These are phyloP conservation scores for Apodospora peruviana DNA, from an alignment of 495 filamentous ascomycete species.

Conservation along the genomic window DNA sequence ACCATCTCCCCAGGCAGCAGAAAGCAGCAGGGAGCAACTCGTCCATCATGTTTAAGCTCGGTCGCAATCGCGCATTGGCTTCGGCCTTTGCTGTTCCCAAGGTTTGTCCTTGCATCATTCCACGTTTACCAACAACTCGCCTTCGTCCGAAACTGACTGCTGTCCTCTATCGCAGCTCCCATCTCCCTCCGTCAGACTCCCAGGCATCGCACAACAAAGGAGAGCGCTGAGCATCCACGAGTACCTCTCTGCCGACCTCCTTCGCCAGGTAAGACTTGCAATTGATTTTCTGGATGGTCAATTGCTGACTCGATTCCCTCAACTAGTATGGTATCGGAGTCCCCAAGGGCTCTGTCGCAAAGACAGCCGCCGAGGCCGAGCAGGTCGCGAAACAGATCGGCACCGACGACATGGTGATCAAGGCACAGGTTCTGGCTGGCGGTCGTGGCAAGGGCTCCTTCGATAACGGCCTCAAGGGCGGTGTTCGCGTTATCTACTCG, in stretches of 20 bases:
- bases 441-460: conserved; percentile 96
- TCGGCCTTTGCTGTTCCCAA: conserved; percentile 42
- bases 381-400: conserved; percentile 82
- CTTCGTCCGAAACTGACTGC: conserved; percentile 4
- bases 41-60: conserved; percentile 42
- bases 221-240: conserved; percentile 93
- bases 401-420: conserved; percentile 97
- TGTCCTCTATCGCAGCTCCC: conserved; percentile 3
- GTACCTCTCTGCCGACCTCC: conserved; percentile 85
- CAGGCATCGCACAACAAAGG: conserved; percentile 48
- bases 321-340: conserved; percentile 87
- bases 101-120: conserved; percentile 21
- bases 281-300: conserved; percentile 2
- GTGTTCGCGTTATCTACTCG: conserved; percentile 98
- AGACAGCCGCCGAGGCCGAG: conserved; percentile 81
- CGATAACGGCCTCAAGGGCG: conserved; percentile 97
- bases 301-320: conserved; percentile 7
- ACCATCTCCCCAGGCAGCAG: neutral
- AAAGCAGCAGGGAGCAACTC: neutral
- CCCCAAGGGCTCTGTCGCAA: conserved; percentile 80
- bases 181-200: conserved; percentile 38
- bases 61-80: conserved; percentile 43
- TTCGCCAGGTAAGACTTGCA: conserved; percentile 60
- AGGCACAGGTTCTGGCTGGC: conserved; percentile 96
- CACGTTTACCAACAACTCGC: conserved; percentile 1